These are phyloP conservation scores for Termitomyces sp. DNA, from an alignment of 768 basidiomycete genomes.

Conservation along the genomic window DNA sequence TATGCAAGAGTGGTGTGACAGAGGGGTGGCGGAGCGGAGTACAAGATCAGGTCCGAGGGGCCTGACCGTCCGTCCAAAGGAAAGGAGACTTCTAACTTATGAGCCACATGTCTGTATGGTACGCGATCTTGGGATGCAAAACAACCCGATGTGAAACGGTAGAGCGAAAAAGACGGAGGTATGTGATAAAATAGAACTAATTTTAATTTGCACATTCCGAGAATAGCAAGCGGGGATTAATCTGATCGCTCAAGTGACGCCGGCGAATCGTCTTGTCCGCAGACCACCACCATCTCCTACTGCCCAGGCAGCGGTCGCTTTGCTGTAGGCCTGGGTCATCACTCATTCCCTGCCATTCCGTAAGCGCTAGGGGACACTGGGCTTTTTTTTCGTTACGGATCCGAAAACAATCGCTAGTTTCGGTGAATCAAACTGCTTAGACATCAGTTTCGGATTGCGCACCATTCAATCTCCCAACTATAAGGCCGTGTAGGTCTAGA, in stretches of 20 bases:
- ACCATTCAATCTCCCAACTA: slow-evolving; percentile 13
- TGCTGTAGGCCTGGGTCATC: background rate
- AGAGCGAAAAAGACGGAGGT: slow-evolving; percentile 30
- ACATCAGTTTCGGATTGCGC: slow-evolving; percentile 17
- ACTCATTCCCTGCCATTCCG: background rate
- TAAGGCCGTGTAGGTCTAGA: slow-evolving; percentile 12
- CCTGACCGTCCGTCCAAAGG: background rate
- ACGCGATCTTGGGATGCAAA: background rate
- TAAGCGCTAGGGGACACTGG: background rate
- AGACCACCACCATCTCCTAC: slow-evolving; percentile 15
- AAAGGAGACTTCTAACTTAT: background rate
- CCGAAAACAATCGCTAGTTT: slow-evolving; percentile 10
- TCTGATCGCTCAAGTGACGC: slow-evolving; percentile 18
- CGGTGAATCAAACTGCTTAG: slow-evolving; percentile 17
- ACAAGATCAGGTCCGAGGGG: background rate
- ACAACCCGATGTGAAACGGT: background rate
- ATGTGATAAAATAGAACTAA: slow-evolving; percentile 21
- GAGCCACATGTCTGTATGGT: background rate
- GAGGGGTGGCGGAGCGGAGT: background rate
- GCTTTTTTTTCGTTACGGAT: slow-evolving; percentile 2
- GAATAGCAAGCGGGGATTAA: slow-evolving; percentile 14
- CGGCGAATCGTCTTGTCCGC: slow-evolving; percentile 14
- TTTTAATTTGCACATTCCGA: slow-evolving; percentile 16
- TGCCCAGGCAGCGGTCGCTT: background rate
- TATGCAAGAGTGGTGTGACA: background rate